Evolutionary conservation across 1,139 yeast species (phyloP).

Genomic region (Meyerozyma smithsonii): DNA sequence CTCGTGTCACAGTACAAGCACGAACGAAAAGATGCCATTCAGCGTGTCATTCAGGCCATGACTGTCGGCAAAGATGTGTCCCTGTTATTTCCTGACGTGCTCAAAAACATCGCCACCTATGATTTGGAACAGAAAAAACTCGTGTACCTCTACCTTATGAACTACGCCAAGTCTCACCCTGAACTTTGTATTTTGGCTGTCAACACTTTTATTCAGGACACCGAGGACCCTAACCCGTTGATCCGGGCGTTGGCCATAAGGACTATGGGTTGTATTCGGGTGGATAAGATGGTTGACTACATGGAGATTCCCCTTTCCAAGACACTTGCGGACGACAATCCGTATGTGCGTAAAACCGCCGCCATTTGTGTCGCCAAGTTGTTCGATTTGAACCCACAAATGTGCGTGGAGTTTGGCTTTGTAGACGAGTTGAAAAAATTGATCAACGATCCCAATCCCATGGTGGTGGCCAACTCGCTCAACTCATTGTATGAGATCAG

Average conservation of each 20-base stretch:
- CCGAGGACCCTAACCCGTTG: slow-evolving; percentile 95
- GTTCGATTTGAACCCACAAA: slow-evolving; percentile 76
- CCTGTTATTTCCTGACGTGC: slow-evolving; percentile 88
- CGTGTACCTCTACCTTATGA: slow-evolving; percentile 92
- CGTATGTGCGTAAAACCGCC: slow-evolving; percentile 96
- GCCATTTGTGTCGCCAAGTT: slow-evolving; percentile 96
- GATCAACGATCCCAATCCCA: slow-evolving; percentile 85
- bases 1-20: slow-evolving; percentile 92
- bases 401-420: slow-evolving; percentile 87
- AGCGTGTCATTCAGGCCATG: slow-evolving; percentile 96
- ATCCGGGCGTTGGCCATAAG: slow-evolving; percentile 94
- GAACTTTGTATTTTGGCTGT: slow-evolving; percentile 95
- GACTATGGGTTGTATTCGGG: slow-evolving; percentile 98
- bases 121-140: slow-evolving; percentile 95
- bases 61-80: slow-evolving; percentile 98
- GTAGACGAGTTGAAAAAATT: slow-evolving; percentile 63
- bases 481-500: slow-evolving; percentile 80
- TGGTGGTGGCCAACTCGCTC: slow-evolving; percentile 94
- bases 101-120: slow-evolving; percentile 94
- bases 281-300: slow-evolving; percentile 91
- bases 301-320: slow-evolving; percentile 85
- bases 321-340: slow-evolving; percentile 87
- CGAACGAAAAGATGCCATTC: slow-evolving; percentile 94
- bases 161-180: slow-evolving; percentile 94
- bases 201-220: slow-evolving; percentile 93